Base-by-base conservation (phyloP, 208 protist genomes). In the Leishmania mexicana region DNA sequence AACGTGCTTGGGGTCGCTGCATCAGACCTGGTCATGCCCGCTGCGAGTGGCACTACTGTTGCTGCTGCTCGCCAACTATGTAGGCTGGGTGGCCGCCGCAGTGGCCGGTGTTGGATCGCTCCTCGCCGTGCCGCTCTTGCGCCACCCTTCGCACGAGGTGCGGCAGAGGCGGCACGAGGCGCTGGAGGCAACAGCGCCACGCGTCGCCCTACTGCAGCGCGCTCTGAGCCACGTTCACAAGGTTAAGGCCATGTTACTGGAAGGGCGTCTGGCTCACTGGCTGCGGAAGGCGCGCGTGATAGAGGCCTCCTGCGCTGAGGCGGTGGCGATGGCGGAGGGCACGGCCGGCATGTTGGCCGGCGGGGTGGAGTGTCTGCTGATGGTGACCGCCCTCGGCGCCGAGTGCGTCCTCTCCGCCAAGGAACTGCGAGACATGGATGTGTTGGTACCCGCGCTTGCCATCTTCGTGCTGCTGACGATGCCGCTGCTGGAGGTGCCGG, bases 171-270 rank as follows among this genome's bases (percentile, higher is more conserved):
- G 83, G 76, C 85, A 86, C 68, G 15, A 62, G 19, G 75, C 81
- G 7, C 21, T 35, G 49, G 76, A 81, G 68, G 76, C 76, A 40
- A 73, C 81, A 42, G 38, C 76, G 60, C 80, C 82, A 73, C 89
- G 91, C 51, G 76, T 87, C 28, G 81, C 87, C n/a, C 81, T 90
- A 57, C 80, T 93, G 40, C 85, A 81, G 65, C 85, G 87, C 49
- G 83, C 85, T 6, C 76, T 95, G 13, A 58, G 68, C 2, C 71
- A 81, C 68, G 88, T 93, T 57, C 91, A 85, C 42, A 83, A 92
- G 80, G 88, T 92, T 35, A 95, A 95, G 79, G 85, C 87, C 60
- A 87, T 92, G 88, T 73, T 90, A 75, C 76, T 87, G 71, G 91
- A 92, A 81, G 67, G 76, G 35, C 49, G 79, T 60, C 85, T 89